A percentile compares a stretch with the other conserved stretches of the same genome.
These are phyloP conservation scores for Tagetes patula DNA, from an alignment of 129 eudicot species.

Conservation along the genomic window DNA sequence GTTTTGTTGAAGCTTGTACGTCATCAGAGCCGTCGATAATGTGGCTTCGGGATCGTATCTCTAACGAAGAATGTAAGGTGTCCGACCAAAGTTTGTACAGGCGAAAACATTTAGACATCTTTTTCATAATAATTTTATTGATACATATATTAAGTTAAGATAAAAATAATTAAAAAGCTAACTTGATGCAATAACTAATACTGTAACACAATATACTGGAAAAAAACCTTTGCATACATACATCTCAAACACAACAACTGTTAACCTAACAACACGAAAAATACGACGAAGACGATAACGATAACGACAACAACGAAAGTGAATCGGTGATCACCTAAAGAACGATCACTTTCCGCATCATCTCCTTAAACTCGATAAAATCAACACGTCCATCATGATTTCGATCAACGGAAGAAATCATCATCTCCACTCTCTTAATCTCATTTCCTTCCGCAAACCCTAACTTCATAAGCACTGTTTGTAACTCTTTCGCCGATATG, in stretches of 20 bases:
- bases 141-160: too few species aligned
- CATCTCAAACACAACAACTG: neutral
- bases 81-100: too few species aligned
- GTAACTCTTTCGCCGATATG: constrained; percentile 72
- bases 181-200: too few species aligned
- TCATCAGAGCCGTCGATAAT: too few species aligned
- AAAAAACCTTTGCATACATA: neutral
- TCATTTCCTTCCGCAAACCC: constrained; percentile 62
- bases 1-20: too few species aligned
- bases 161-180: too few species aligned
- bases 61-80: too few species aligned
- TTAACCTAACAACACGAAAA: neutral
- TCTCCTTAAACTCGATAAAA: constrained; percentile 75
- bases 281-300: neutral
- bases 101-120: too few species aligned
- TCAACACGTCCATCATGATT: constrained; percentile 72
- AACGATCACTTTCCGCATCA: constrained; percentile 70
- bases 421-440: constrained; percentile 57
- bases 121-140: too few species aligned
- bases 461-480: constrained; percentile 58
- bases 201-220: too few species aligned
- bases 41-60: too few species aligned
- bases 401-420: constrained; percentile 76
- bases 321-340: constrained; percentile 10
- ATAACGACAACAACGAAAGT: too few species aligned